Evolutionary conservation across 2,329 filamentous ascomycete species (phyloP).

Genomic region (Apiospora koreana): DNA sequence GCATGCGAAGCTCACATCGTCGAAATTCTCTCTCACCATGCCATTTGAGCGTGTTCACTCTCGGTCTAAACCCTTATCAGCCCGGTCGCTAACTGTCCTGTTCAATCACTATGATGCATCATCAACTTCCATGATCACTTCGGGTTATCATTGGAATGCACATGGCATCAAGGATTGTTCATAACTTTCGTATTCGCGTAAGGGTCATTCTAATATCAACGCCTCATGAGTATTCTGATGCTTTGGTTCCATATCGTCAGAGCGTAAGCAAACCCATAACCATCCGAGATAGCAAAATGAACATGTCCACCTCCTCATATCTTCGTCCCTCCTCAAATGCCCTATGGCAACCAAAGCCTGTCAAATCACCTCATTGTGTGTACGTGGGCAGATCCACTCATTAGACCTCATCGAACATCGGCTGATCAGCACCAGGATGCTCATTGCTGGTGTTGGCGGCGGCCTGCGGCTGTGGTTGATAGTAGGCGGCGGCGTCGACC

Average conservation of each 20-base stretch:
- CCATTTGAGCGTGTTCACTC: too few relatives aligned
- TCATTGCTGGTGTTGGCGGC: background rate
- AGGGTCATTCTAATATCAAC: background rate
- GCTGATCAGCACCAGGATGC: background rate
- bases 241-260: background rate
- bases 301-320: background rate
- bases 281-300: background rate
- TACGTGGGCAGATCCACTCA: background rate
- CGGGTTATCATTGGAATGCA: too few relatives aligned
- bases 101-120: background rate
- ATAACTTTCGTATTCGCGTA: background rate
- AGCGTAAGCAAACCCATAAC: background rate
- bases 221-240: background rate
- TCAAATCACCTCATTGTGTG: background rate
- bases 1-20: too few relatives aligned
- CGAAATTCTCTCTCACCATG: too few relatives aligned
- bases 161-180: background rate
- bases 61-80: too few relatives aligned
- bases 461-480: too few relatives aligned
- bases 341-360: background rate
- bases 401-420: background rate
- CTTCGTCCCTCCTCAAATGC: background rate
- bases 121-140: background rate
- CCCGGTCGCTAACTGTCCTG: too few relatives aligned
- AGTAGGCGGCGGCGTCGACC: background rate